A percentile compares a stretch with the other conserved stretches of the same genome.
Conservation (phyloP, 1,284 basidiomycete genomes). For the Coriolopsis trogii region DNA sequence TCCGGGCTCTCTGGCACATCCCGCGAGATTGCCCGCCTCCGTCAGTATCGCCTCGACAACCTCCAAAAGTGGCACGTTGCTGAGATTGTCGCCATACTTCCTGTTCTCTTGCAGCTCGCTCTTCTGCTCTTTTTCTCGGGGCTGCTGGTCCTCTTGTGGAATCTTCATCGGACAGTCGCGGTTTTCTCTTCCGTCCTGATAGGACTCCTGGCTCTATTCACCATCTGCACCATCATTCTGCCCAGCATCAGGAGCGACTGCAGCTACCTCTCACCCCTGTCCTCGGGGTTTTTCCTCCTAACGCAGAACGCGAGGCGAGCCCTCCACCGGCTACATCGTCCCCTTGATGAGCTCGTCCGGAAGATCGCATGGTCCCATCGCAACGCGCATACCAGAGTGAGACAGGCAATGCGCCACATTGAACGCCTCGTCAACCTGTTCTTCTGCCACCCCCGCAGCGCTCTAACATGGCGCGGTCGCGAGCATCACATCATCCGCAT, state of each 20-base stretch:
- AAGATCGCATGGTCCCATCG: neutral
- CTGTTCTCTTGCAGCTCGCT: constrained; percentile 13
- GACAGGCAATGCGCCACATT: too few relatives aligned
- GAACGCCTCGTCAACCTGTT: too few relatives aligned
- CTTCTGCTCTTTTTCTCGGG: constrained; percentile 18
- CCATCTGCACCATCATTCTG: neutral
- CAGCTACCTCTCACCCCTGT: neutral
- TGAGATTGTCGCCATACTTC: constrained; percentile 9
- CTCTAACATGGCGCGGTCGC: neutral
- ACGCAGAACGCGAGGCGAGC: too few relatives aligned
- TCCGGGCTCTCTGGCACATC: constrained; percentile 1
- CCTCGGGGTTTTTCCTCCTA: neutral
- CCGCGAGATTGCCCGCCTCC: constrained; percentile 8
- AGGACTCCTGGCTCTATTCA: neutral
- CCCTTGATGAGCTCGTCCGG: neutral
- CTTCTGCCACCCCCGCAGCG: neutral
- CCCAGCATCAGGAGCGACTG: neutral
- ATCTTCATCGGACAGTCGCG: constrained; percentile 10
- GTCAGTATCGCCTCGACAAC: constrained; percentile 11
- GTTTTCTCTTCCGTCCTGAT: neutral
- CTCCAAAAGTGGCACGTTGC: constrained; percentile 13
- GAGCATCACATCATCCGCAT: neutral
- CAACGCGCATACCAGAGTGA: too few relatives aligned
- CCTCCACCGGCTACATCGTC: too few relatives aligned
- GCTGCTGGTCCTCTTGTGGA: constrained; percentile 15